Percentiles rank a stretch among this genome's conserved stretches.
Evolutionary conservation across 352 stramenopile genomes (phyloP).

Genomic region (Pythium scleroteichum): DNA sequence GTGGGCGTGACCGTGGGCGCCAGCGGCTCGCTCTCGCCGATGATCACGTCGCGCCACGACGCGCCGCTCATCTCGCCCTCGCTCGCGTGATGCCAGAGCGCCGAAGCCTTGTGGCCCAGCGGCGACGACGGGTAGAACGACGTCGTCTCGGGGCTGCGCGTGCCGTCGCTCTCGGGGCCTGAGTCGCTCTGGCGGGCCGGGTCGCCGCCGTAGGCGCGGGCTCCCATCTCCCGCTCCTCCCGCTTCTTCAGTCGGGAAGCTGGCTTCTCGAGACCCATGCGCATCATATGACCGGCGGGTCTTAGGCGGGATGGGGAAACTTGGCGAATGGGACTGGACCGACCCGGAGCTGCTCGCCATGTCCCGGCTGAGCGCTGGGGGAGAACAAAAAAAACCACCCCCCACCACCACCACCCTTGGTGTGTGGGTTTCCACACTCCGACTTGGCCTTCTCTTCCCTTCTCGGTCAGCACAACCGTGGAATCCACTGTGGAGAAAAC

Average conservation of each 20-base stretch:
- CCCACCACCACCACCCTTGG: neutral
- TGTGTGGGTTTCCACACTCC: neutral
- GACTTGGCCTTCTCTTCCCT: neutral
- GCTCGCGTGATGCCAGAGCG: conserved; percentile 11
- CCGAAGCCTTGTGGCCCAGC: conserved; percentile 10
- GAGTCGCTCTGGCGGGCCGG: conserved; percentile 2
- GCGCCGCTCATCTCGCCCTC: conserved; percentile 18
- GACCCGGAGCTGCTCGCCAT: neutral
- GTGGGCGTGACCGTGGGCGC: conserved; percentile 13
- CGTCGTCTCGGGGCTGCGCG: conserved; percentile 13
- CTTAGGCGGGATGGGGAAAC: conserved; percentile 24
- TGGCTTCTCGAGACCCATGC: conserved; percentile 18
- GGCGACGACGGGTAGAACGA: conserved; percentile 9
- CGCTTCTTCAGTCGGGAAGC: conserved; percentile 28
- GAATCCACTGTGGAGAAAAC: conserved; percentile 18
- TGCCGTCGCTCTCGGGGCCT: neutral
- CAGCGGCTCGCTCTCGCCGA: conserved; percentile 2
- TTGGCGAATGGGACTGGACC: conserved; percentile 24
- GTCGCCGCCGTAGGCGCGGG: neutral
- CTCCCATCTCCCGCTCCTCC: conserved; percentile 28
- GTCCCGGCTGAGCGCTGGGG: conserved; percentile 1
- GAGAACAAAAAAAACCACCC: neutral
- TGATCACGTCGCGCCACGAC: conserved; percentile 27
- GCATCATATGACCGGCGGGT: conserved; percentile 15
- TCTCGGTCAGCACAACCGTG: conserved; percentile 6